Evolutionary conservation across 2,329 filamentous ascomycete species (phyloP), one percentile per base, ranked within the genome.

Genomic region (Microdochium paspali): DNA sequence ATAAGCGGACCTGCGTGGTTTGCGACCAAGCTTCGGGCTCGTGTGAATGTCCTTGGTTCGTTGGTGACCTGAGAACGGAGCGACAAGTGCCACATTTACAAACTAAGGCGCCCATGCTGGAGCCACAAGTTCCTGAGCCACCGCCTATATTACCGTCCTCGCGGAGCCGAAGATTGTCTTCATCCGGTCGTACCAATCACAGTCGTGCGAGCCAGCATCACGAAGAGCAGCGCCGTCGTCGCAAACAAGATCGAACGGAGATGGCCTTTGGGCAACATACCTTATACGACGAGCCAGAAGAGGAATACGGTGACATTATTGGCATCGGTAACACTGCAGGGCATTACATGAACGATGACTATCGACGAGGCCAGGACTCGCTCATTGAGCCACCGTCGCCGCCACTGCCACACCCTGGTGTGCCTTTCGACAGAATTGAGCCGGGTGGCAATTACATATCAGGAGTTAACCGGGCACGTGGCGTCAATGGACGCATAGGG

Each of bases 11-110:
- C 9, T 40, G 35, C 18, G 35, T 20, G 12, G 35, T 20, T 20
- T 95, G 90, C 60, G 89, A 86, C 21, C 61, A 71, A 26, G 85
- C 85, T 56, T 94, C 89, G 88, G 91, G 88, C 66, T 82, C 74
- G 1, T 95, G 89, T 59, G 80, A 86, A 46, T 95, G 89, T 54
- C 84, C 86, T 0, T 87, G 82, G 80, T 90, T 90, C 70, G 35
- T 40, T 15, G 35, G 23, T 18, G 35, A 21, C 86, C 82, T 60
- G 79, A 82, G 56, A 74, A 79, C 24, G 53, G 61, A 3, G 61
- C 68, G 4, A 78, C 35, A 20, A 81, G 46, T 68, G 67, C 12
- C 80, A 85, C 53, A 70, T 70, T 10, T 69, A 74, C 13, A 72
- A 79, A 49, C 73, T 80, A 67, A 66, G 72, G 35, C 63, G 76